A percentile compares a stretch with the other conserved stretches of the same genome.
Evolutionary conservation across 371 early-diverging fungal species (phyloP).

Genomic region (Mucor lusitanicus): DNA sequence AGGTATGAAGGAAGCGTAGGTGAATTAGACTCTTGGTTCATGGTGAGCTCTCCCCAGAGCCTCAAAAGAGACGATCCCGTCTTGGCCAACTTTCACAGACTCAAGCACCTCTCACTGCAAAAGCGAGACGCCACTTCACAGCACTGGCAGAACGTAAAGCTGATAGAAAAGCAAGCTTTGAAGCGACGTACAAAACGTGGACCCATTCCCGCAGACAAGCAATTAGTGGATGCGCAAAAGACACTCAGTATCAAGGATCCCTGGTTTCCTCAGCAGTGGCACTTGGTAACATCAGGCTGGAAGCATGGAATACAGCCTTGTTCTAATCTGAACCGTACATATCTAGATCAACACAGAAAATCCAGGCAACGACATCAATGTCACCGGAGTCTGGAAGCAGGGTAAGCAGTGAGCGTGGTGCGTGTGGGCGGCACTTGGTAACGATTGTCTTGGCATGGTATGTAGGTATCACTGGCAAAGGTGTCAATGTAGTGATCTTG

Average conservation of each 20-base stretch:
- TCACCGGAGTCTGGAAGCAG: conserved; percentile 90
- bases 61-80: conserved; percentile 20
- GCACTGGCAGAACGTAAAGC: conserved; percentile 22
- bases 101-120: conserved; percentile 4
- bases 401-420: conserved; percentile 41
- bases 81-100: conserved; percentile 11
- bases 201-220: conserved; percentile 24
- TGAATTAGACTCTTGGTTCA: conserved; percentile 63
- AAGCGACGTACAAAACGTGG: conserved; percentile 37
- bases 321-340: neutral
- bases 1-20: conserved; percentile 70
- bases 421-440: neutral
- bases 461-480: conserved; percentile 84
- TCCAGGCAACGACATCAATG: conserved; percentile 87
- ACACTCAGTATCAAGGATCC: conserved; percentile 69
- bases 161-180: conserved; percentile 37
- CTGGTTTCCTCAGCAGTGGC: conserved; percentile 84
- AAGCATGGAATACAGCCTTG: neutral
- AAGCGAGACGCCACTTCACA: conserved; percentile 15
- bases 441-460: neutral
- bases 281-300: conserved; percentile 61
- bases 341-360: conserved; percentile 68
- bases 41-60: conserved; percentile 45
- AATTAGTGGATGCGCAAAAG: conserved; percentile 16
- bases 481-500: conserved; percentile 84